Evolutionary conservation across 805 yeast species (phyloP), one percentile per base, ranked within the genome.

Genomic region (Scheffersomyces amazonensis): DNA sequence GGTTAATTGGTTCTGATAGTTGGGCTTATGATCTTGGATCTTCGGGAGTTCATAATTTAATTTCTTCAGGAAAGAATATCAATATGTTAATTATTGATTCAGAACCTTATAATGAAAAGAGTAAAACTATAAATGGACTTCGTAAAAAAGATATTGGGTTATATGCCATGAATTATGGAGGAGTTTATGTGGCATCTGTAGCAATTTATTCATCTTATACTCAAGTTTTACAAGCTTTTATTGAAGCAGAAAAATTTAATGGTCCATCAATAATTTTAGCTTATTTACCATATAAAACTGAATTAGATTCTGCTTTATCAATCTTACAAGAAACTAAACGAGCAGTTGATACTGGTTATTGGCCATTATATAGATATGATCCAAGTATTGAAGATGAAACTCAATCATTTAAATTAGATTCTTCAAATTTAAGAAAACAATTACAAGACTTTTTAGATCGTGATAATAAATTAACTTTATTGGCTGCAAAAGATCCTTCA

Each of bases 251-350:
- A 49, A 76, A 77, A 46, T 91, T 80, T 59, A 69, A 83, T 43
- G 98, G 98, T 42, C 98, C 97, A 4, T 86, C 97, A 1, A 74
- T 91, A 39, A 87, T 91, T 25, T 75, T 91, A 49, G 97, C 96
- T 3, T 89, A 90, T 60, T 70, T 90, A 51, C 98, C 98, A 30
- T 81, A 83, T 60, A 56, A 68, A 33, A 60, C 70, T 16, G 91
- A 85, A 54, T 70, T 67, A 39, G 83, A 82, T 46, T 69, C 80
- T 44, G 83, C 95, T 29, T 67, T 91, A 48, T 76, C 80, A 18
- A 79, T 90, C 32, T 72, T 91, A 52, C 82, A 85, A 58, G 93
- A 87, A 58, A 90, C 97, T 23, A 91, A 91, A 62, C 69, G 66
- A 45, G 91, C 96, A 16, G 95, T 91, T 32, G 96, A 87, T 53